Evolutionary conservation across 192 early-diverging fungal genomes (phyloP), one percentile per base, ranked within the genome.

Genomic region (Coemansia sp.): DNA sequence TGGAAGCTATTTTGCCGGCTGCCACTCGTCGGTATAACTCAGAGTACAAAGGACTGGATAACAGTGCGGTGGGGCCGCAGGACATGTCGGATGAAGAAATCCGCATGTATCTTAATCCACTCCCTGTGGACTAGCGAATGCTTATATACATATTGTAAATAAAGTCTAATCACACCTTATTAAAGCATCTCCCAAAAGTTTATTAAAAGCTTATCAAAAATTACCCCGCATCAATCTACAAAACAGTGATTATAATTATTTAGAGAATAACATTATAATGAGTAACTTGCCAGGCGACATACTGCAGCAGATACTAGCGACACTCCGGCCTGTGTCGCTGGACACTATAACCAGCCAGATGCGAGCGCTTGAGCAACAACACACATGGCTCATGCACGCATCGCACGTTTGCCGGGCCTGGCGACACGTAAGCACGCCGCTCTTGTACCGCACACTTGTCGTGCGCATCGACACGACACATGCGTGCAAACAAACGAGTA

Each of bases 31-130:
- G 56, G 10, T 54, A 35, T 12, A 48, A 6, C 49, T 23, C 23
- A 37, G 58, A 49, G 23, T 11, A 47, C 60, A 43, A 4, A 0
- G 23, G n/a, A 4, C 65, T 73, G 7, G 71, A 73, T 35, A 3
- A 21, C 9, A 38, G 53, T 2, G 49, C 2, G 24, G 61, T 73
- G 39, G 60, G 65, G 22, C 29, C 60, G 3, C 57, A 57, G 10
- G 71, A 73, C 25, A 73, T 73, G 71, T 29, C 60, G 0, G 65
- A 73, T 5, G 61, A 64, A 15, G 71, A 73, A 14, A 5, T 73
- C 21, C 49, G 21, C 14, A 38, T 39, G 4, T 67, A 67, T 24
- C 15, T 66, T 37, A 15, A 57, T 10, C 32, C 32, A 8, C 32
- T 1, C 32, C 32, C 32, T 35, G 6, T 6, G 32, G 32, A 8